phyloP scores from a whole-genome alignment of 192 early-diverging fungal species.

The Spinellus fusiger region DNA sequence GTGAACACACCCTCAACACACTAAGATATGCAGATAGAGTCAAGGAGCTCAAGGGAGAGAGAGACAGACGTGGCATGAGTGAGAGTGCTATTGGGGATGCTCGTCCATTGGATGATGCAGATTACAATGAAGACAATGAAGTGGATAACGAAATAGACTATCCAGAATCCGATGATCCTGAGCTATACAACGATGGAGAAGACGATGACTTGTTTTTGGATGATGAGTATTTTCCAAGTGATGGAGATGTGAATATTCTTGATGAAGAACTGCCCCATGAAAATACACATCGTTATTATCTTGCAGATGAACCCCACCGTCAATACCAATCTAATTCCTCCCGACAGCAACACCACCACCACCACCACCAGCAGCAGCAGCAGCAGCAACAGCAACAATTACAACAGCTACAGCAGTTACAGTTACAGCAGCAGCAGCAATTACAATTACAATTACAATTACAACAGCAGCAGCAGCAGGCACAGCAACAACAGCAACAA shows the following conservation, averaged over 20 bases:
- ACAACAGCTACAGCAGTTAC: too few species aligned
- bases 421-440: too few species aligned
- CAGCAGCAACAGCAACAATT: too few species aligned
- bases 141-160: constrained; percentile 19
- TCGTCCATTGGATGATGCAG: constrained; percentile 4
- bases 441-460: too few species aligned
- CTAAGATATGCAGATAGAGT: constrained; percentile 88
- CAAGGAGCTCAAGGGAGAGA: constrained; percentile 42
- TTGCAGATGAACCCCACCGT: too few species aligned
- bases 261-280: constrained; percentile 32
- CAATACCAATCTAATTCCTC: not conserved
- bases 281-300: too few species aligned
- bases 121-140: constrained; percentile 15
- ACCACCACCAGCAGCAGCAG: too few species aligned
- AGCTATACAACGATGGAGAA: constrained; percentile 22
- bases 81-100: constrained; percentile 17
- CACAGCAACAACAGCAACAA: too few species aligned
- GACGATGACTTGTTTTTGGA: constrained; percentile 28
- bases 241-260: constrained; percentile 28
- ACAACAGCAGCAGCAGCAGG: too few species aligned
- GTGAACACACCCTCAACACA: constrained; percentile 95
- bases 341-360: not conserved
- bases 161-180: constrained; percentile 29
- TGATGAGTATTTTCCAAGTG: constrained; percentile 33
- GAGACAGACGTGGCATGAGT: constrained; percentile 30